A percentile compares a stretch with the other conserved stretches of the same genome.
phyloP scores from a whole-genome alignment of 495 filamentous ascomycete genomes.

The Platismatia glauca region DNA sequence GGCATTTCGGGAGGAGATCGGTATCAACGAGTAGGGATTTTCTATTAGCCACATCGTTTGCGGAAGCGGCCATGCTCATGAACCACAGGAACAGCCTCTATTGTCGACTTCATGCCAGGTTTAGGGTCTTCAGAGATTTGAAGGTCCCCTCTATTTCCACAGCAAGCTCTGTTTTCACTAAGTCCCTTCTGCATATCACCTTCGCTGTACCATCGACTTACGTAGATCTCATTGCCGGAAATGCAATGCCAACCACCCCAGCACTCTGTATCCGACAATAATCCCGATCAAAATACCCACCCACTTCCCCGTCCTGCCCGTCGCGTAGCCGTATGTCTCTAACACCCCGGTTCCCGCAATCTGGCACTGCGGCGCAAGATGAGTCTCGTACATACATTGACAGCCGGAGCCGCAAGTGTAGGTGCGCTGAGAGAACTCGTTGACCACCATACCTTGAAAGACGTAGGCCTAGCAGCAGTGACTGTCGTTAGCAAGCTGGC shows the following conservation, averaged over 20 bases:
- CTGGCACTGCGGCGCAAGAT: constrained; percentile 52
- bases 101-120: too few species aligned
- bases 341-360: constrained; percentile 62
- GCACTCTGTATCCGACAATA: constrained; percentile 63
- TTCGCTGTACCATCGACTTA: too few species aligned
- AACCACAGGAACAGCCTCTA: too few species aligned
- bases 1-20: too few species aligned
- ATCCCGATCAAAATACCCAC: constrained; percentile 69
- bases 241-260: constrained; percentile 21
- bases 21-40: too few species aligned
- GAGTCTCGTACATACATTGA: constrained; percentile 60
- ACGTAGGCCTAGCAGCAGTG: too few species aligned
- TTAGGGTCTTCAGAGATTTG: too few species aligned
- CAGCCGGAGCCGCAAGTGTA: constrained; percentile 51
- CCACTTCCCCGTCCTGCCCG: constrained; percentile 57
- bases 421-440: constrained; percentile 57
- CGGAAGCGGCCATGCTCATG: too few species aligned
- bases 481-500: neutral
- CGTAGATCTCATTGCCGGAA: neutral
- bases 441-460: constrained; percentile 87
- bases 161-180: too few species aligned
- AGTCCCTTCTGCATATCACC: too few species aligned
- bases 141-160: too few species aligned
- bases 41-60: too few species aligned
- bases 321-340: constrained; percentile 55